Conservation (phyloP, 495 filamentous ascomycete genomes). For the Jackrogersella minutella region DNA sequence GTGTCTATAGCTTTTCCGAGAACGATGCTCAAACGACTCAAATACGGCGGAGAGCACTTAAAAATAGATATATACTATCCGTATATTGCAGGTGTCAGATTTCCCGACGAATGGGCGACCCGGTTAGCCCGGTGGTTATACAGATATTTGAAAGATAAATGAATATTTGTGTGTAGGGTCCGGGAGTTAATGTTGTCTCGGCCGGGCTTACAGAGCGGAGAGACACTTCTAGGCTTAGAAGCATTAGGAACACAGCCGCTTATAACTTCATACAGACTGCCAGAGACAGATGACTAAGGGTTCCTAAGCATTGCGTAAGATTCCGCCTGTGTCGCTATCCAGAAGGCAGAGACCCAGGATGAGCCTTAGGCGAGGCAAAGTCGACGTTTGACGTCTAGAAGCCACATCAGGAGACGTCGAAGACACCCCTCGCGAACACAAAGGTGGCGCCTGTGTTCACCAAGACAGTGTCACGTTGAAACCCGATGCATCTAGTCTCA, state of each 20-base stretch:
- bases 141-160: neutral
- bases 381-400: slow-evolving; percentile 4
- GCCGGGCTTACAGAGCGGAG: slow-evolving; percentile 20
- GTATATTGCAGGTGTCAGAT: neutral
- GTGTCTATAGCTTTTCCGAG: neutral
- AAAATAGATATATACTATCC: neutral
- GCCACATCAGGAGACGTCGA: neutral
- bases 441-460: slow-evolving; percentile 15
- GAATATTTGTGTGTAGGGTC: neutral
- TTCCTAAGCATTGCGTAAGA: slow-evolving; percentile 3
- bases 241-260: slow-evolving; percentile 8
- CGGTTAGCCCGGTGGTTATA: neutral
- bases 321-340: neutral
- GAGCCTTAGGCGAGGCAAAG: neutral
- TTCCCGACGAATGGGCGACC: neutral
- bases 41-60: neutral
- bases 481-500: slow-evolving; percentile 26
- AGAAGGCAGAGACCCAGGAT: neutral
- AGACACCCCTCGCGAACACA: neutral
- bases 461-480: slow-evolving; percentile 40
- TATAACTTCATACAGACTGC: neutral
- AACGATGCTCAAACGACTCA: neutral
- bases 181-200: slow-evolving; percentile 23
- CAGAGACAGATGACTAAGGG: neutral
- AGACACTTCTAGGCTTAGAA: slow-evolving; percentile 14